phyloP scores from a whole-genome alignment of 2,329 filamentous ascomycete species.

The Pseudogymnoascus sp. region DNA sequence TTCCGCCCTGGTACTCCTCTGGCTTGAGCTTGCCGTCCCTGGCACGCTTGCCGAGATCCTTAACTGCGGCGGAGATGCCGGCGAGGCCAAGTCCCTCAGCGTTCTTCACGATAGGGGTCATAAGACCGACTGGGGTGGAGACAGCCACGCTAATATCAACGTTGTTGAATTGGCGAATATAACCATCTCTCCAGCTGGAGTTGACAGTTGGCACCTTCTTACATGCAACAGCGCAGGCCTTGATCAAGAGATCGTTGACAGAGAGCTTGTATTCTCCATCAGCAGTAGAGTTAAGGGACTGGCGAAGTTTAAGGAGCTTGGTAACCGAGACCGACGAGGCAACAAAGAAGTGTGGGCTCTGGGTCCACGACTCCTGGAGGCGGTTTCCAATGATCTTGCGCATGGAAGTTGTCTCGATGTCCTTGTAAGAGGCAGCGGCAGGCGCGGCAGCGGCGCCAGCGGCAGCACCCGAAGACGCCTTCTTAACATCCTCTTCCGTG shows the following conservation, averaged over 20 bases:
- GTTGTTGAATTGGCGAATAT: conserved; percentile 86
- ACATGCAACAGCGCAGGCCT: conserved; percentile 80
- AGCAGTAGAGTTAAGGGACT: conserved; percentile 78
- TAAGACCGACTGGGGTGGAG: conserved; percentile 80
- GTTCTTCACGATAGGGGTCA: conserved; percentile 92
- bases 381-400: conserved; percentile 95
- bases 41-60: conserved; percentile 93
- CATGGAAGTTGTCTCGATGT: conserved; percentile 81
- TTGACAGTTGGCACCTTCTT: conserved; percentile 94
- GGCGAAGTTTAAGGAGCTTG: conserved; percentile 93
- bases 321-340: conserved; percentile 80
- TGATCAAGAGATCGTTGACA: conserved; percentile 99
- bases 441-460: conserved; percentile 42
- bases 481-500: conserved; percentile 89
- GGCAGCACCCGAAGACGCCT: conserved; percentile 51
- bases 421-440: conserved; percentile 63
- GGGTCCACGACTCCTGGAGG: conserved; percentile 77
- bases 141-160: conserved; percentile 96
- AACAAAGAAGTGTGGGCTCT: conserved; percentile 98
- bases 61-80: conserved; percentile 80
- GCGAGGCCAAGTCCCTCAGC: conserved; percentile 81
- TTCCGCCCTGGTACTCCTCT: conserved; percentile 97
- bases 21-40: conserved; percentile 98
- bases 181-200: conserved; percentile 83
- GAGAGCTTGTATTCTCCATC: conserved; percentile 97